These are phyloP conservation scores for Furcasterigmium sp. DNA, from an alignment of 2,329 filamentous ascomycete genomes.

Conservation along the genomic window DNA sequence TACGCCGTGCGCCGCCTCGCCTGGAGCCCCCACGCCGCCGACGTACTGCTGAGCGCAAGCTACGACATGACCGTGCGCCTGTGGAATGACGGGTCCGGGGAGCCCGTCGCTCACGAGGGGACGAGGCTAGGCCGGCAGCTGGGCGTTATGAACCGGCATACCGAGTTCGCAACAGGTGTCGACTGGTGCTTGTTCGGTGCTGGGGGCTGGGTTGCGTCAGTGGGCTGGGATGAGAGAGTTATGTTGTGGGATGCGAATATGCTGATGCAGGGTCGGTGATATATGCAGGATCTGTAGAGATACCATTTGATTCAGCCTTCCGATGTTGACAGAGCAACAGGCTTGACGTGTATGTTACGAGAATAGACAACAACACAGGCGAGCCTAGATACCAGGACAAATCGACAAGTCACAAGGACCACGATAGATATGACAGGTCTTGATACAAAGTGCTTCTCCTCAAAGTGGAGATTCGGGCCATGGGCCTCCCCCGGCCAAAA, in stretches of 20 bases:
- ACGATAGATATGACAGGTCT: not conserved
- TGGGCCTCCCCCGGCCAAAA: not conserved
- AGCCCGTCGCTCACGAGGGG: constrained; percentile 22
- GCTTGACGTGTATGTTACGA: too few species aligned
- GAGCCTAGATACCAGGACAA: not conserved
- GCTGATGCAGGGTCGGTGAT: constrained; percentile 20
- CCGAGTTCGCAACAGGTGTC: constrained; percentile 92
- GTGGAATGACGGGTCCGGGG: constrained; percentile 70
- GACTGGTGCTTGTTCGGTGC: constrained; percentile 97
- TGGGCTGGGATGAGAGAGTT: constrained; percentile 89
- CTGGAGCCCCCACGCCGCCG: constrained; percentile 91
- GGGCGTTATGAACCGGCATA: constrained; percentile 86
- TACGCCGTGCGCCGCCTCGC: constrained; percentile 83
- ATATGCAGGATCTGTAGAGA: too few species aligned
- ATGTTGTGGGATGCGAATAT: constrained; percentile 83
- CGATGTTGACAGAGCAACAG: too few species aligned
- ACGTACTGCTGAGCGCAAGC: constrained; percentile 81
- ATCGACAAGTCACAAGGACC: not conserved
- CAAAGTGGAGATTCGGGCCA: constrained; percentile 9
- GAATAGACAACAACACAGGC: too few species aligned
- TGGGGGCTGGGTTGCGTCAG: constrained; percentile 92
- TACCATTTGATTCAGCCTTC: too few species aligned
- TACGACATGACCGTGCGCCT: constrained; percentile 98
- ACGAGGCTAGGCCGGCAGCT: constrained; percentile 61
- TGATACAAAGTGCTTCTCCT: not conserved